A percentile compares a stretch with the other conserved stretches of the same genome.
These are phyloP conservation scores for Cupressus sempervirens DNA, from an alignment of 75 land plant genomes.

Conservation along the genomic window DNA sequence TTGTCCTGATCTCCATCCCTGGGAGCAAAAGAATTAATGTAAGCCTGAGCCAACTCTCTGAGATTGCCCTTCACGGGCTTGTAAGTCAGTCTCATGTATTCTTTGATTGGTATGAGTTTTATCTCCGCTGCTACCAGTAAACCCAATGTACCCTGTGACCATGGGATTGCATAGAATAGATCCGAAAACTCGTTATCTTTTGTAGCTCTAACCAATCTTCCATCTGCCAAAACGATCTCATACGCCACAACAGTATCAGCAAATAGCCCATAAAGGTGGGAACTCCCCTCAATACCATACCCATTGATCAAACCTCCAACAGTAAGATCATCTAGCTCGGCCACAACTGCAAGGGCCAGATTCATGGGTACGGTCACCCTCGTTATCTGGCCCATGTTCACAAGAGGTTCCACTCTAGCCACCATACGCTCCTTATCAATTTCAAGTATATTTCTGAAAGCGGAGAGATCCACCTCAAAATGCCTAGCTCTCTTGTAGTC, in stretches of 20 bases:
- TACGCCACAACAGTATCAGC: conserved; percentile 91
- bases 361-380: conserved; percentile 87
- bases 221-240: conserved; percentile 83
- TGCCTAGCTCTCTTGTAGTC: conserved; percentile 97
- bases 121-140: conserved; percentile 94
- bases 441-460: conserved; percentile 73
- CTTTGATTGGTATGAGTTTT: conserved; percentile 80
- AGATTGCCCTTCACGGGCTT: conserved; percentile 62
- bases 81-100: conserved; percentile 89
- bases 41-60: conserved; percentile 80
- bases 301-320: conserved; percentile 96
- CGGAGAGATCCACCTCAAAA: conserved; percentile 94
- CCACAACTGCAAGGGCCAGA: conserved; percentile 89
- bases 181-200: conserved; percentile 87
- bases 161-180: conserved; percentile 91
- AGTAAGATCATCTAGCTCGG: conserved; percentile 89
- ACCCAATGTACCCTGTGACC: conserved; percentile 98
- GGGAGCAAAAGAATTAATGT: conserved; percentile 82
- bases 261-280: conserved; percentile 86
- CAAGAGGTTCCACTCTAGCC: conserved; percentile 83
- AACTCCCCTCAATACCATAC: conserved; percentile 94
- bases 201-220: conserved; percentile 81
- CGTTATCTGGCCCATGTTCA: conserved; percentile 91
- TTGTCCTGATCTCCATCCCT: conserved; percentile 90
- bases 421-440: conserved; percentile 80